Percentiles rank a stretch among this genome's conserved stretches.
Evolutionary conservation across 176 grass and related monocot genomes (phyloP).

Genomic region (Zea luxurians): DNA sequence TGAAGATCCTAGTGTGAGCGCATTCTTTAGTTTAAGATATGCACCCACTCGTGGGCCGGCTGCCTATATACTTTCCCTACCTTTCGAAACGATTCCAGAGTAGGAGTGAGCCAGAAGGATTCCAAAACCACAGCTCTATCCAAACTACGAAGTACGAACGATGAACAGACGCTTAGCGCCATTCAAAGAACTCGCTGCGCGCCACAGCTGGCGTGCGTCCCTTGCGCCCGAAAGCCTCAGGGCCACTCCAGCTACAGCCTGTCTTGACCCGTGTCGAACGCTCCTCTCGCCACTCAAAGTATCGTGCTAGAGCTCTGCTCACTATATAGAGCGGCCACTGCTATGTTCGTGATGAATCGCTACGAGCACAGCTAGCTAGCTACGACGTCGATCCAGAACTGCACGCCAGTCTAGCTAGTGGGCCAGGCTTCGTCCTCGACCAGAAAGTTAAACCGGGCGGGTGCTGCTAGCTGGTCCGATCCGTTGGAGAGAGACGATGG

Average conservation of each 20-base stretch:
- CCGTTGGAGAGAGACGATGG: constrained; percentile 31
- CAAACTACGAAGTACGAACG: constrained; percentile 15
- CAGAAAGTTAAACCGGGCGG: too few relatives aligned
- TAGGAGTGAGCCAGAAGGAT: constrained; percentile 65
- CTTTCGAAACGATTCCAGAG: constrained; percentile 26
- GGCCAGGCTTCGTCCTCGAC: too few relatives aligned
- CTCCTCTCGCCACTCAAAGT: constrained; percentile 55
- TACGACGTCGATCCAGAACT: neutral
- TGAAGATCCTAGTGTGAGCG: constrained; percentile 7
- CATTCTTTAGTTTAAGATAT: neutral
- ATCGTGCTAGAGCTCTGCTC: constrained; percentile 28
- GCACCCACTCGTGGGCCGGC: constrained; percentile 13
- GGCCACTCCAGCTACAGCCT: constrained; percentile 42
- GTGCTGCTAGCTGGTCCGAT: too few relatives aligned
- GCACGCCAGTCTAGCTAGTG: too few relatives aligned
- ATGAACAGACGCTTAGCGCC: neutral
- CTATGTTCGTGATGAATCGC: neutral
- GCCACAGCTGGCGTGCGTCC: neutral
- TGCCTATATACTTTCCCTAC: constrained; percentile 42
- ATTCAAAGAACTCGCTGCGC: neutral
- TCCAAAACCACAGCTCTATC: constrained; percentile 57
- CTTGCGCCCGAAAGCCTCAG: constrained; percentile 21
- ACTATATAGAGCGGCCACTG: constrained; percentile 40
- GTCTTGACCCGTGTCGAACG: constrained; percentile 30
- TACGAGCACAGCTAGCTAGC: neutral